Evolutionary conservation across 768 basidiomycete species (phyloP), one percentile per base, ranked within the genome.

Genomic region (Trametes meyenii): DNA sequence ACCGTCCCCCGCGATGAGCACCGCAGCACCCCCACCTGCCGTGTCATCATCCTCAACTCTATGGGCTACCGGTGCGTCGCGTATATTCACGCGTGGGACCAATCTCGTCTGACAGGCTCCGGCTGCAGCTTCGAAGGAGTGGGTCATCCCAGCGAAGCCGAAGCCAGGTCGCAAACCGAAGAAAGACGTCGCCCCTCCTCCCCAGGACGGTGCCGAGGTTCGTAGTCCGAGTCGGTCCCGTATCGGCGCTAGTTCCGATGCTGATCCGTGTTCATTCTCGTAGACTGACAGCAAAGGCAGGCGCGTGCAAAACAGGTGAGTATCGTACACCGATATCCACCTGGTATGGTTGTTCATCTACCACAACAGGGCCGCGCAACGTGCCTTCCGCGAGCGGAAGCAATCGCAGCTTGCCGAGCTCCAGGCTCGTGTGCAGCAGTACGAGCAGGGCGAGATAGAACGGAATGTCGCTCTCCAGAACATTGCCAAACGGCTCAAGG

Each of bases 401-500:
- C 92, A 94, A 71, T 86, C 89, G 4, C 92, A 94, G 69, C 87
- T 95, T 38, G 86, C 90, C 10, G 92, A 94, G 64, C 82, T 95
- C 38, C 92, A 95, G 74, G 88, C 92, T 51, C 89, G 92, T 49
- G 79, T 95, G 52, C 87, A 90, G 63, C 84, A 84, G 19, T 94
- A 93, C 67, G 92, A 95, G 71, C 90, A 92, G 71, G 93, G 93
- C n/a, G 92, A 94, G 71, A 86, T 93, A 26, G 90, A 94, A 72
- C 86, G 91, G 58, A 93, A 90, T 69, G 85, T 94, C 51, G 90
- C 90, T 48, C 78, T 95, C 21, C 93, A 94, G 74, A 85, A 81
- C 55, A 83, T 92, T 55, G 91, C 90, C 14, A 93, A 92, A 75
- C 84, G 86, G 35, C 81, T 91, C 59, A 94, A 94, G 74, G 91